A percentile compares a stretch with the other conserved stretches of the same genome.
Evolutionary conservation across 2,329 filamentous ascomycete species (phyloP).

Genomic region (Colletotrichum orbiculare): DNA sequence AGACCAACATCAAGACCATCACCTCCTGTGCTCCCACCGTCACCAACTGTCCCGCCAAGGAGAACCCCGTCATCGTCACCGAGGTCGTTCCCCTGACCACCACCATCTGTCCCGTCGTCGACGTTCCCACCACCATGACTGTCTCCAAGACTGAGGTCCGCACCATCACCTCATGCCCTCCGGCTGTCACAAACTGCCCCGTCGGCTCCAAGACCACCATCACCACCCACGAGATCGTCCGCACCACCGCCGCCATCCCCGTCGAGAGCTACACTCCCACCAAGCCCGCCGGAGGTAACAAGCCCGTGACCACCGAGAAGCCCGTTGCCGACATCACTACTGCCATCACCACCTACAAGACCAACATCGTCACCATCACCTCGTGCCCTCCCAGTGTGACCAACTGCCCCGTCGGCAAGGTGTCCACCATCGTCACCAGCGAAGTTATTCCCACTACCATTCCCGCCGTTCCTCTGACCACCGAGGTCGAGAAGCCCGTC

Average conservation of each 20-base stretch:
- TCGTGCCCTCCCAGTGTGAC: slow-evolving; percentile 58
- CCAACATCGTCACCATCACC: slow-evolving; percentile 64
- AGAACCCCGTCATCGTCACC: slow-evolving; percentile 30
- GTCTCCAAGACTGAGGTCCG: slow-evolving; percentile 41
- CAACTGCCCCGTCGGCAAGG: slow-evolving; percentile 29
- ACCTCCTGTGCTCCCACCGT: slow-evolving; percentile 32
- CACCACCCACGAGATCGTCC: slow-evolving; percentile 30
- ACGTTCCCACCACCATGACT: slow-evolving; percentile 26
- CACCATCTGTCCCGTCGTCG: slow-evolving; percentile 54
- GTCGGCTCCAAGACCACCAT: slow-evolving; percentile 22
- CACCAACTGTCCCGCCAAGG: slow-evolving; percentile 26
- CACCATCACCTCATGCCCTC: slow-evolving; percentile 45
- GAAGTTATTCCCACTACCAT: too few relatives aligned
- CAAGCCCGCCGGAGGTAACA: slow-evolving; percentile 15
- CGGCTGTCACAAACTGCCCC: slow-evolving; percentile 41
- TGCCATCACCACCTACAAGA: slow-evolving; percentile 50
- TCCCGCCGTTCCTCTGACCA: too few relatives aligned
- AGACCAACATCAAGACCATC: slow-evolving; percentile 36
- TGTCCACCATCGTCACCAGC: too few relatives aligned
- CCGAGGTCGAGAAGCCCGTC: too few relatives aligned
- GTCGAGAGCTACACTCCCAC: slow-evolving; percentile 29
- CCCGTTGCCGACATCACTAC: slow-evolving; percentile 39
- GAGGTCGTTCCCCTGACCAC: slow-evolving; percentile 55
- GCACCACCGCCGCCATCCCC: slow-evolving; percentile 20
- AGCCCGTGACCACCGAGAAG: slow-evolving; percentile 21